Evolutionary conservation across 2,329 filamentous ascomycete genomes (phyloP).

Genomic region (Thielaviopsis populi): DNA sequence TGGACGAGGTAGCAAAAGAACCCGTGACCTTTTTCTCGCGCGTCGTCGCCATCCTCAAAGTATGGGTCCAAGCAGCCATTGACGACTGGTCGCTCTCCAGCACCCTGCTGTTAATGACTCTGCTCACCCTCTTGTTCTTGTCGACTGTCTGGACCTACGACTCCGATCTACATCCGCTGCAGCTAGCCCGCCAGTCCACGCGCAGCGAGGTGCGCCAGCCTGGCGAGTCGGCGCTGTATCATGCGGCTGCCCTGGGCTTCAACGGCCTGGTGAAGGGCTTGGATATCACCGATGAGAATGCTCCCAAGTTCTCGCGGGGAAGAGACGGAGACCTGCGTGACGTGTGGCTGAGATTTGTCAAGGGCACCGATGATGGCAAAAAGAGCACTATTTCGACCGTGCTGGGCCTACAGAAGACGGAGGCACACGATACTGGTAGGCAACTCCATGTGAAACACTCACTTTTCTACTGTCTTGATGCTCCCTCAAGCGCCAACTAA

Average conservation of each 20-base stretch:
- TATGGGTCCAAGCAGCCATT: conserved; percentile 51
- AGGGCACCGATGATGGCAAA: conserved; percentile 48
- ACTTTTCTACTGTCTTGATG: background rate
- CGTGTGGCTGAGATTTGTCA: conserved; percentile 63
- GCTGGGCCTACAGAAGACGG: conserved; percentile 55
- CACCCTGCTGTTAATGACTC: conserved; percentile 41
- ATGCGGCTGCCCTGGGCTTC: conserved; percentile 74
- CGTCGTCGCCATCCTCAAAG: conserved; percentile 50
- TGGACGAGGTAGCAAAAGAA: background rate
- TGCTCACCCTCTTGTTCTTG: conserved; percentile 55
- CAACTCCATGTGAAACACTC: background rate
- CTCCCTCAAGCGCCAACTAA: conserved; percentile 7
- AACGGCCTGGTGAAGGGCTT: conserved; percentile 64
- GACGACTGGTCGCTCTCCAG: conserved; percentile 31
- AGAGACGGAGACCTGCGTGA: conserved; percentile 82
- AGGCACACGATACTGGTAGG: conserved; percentile 54
- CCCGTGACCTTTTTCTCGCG: conserved; percentile 24
- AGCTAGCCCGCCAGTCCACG: conserved; percentile 72
- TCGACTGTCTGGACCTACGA: conserved; percentile 57
- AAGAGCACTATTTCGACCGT: conserved; percentile 66
- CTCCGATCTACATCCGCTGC: conserved; percentile 80
- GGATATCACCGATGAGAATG: conserved; percentile 65
- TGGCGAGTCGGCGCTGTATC: conserved; percentile 72
- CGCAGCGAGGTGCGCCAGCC: conserved; percentile 66
- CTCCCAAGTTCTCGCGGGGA: conserved; percentile 69